These are phyloP conservation scores for Citrullus amarus DNA, from an alignment of 306 rosid genomes.

Conservation along the genomic window DNA sequence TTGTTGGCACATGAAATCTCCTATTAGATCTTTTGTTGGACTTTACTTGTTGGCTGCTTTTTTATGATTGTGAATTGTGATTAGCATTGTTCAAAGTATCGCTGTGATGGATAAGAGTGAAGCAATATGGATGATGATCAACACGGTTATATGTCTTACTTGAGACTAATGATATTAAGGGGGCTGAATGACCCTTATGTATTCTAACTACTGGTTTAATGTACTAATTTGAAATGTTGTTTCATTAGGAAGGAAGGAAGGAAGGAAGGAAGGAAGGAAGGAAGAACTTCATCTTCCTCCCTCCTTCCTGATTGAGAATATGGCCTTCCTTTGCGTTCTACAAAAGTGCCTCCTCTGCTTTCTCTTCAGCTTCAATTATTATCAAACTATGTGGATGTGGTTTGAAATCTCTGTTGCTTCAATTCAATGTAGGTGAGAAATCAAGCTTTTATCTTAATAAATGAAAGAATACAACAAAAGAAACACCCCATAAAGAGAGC, in stretches of 20 bases:
- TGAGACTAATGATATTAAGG: background rate
- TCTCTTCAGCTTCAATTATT: too few species aligned
- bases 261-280: background rate
- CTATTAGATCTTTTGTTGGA: background rate
- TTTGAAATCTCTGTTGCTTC: background rate
- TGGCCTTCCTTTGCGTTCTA: background rate
- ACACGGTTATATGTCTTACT: background rate
- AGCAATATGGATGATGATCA: background rate
- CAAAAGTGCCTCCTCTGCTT: background rate
- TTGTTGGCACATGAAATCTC: background rate
- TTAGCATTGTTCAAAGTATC: background rate
- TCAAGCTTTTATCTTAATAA: background rate
- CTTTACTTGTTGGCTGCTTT: slow-evolving; percentile 1
- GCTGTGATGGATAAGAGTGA: background rate
- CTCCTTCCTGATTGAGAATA: background rate
- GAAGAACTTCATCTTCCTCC: background rate
- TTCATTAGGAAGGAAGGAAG: background rate
- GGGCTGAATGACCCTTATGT: background rate
- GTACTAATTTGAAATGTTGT: background rate
- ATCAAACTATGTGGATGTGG: background rate
- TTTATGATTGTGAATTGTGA: slow-evolving; percentile 2
- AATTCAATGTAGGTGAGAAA: background rate
- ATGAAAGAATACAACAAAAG: background rate
- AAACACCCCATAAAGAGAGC: background rate
- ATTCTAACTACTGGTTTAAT: background rate